phyloP scores from a whole-genome alignment of 1,139 yeast genomes.

The Candida pseudoviswanathii region DNA sequence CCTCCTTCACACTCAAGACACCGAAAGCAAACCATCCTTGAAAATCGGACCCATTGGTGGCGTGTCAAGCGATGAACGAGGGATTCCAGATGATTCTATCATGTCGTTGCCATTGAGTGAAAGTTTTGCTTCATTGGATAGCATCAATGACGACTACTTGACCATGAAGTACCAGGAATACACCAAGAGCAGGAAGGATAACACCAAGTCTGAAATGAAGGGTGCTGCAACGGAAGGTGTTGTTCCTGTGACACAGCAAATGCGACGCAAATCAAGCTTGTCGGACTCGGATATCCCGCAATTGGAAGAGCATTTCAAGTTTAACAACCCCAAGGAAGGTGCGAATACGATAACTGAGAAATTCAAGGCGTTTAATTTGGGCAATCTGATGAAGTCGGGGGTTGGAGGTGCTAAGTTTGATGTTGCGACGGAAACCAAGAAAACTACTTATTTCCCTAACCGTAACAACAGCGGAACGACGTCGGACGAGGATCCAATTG shows the following conservation, averaged over 20 bases:
- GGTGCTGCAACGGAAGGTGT: constrained; percentile 1
- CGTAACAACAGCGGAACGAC: neutral
- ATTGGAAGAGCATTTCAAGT: neutral
- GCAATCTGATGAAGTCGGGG: constrained; percentile 37
- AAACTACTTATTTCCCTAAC: neutral
- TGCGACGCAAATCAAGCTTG: constrained; percentile 16
- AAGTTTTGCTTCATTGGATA: constrained; percentile 77
- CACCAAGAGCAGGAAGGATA: constrained; percentile 17
- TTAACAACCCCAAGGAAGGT: constrained; percentile 6
- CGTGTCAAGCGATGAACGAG: constrained; percentile 10
- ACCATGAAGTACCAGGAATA: constrained; percentile 38
- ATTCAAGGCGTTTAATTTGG: constrained; percentile 40
- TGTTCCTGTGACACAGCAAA: neutral
- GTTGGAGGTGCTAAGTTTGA: neutral
- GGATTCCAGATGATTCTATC: constrained; percentile 33
- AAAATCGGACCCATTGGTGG: constrained; percentile 21
- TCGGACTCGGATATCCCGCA: constrained; percentile 14
- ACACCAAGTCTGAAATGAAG: constrained; percentile 9
- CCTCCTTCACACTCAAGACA: neutral
- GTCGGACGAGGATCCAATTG: constrained; percentile 22
- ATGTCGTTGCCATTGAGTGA: constrained; percentile 65
- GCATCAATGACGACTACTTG: constrained; percentile 63
- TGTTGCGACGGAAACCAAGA: neutral
- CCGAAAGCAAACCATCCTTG: constrained; percentile 10
- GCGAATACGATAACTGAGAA: constrained; percentile 29